These are phyloP conservation scores for Candida wancherniae DNA, from an alignment of 805 yeast species.

Conservation along the genomic window DNA sequence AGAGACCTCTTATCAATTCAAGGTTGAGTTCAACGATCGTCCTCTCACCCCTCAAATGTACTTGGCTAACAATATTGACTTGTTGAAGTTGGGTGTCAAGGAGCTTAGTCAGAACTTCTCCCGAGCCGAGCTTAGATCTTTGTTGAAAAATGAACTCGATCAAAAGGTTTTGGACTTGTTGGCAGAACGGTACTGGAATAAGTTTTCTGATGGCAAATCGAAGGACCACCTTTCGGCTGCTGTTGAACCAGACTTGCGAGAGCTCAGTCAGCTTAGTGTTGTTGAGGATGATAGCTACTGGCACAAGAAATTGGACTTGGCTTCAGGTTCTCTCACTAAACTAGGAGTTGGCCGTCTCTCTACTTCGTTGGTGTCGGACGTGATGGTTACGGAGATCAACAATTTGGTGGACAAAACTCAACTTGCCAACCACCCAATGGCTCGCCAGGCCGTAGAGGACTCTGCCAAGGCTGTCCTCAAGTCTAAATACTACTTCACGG, in stretches of 20 bases:
- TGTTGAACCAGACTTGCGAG: constrained; percentile 48
- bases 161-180: constrained; percentile 82
- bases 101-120: constrained; percentile 82
- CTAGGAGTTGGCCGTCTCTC: constrained; percentile 91
- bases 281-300: constrained; percentile 71
- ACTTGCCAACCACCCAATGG: constrained; percentile 80
- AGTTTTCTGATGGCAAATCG: constrained; percentile 34
- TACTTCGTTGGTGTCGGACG: constrained; percentile 75
- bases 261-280: constrained; percentile 47
- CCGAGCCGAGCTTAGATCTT: constrained; percentile 71
- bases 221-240: constrained; percentile 12
- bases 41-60: constrained; percentile 92
- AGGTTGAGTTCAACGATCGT: constrained; percentile 95
- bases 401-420: constrained; percentile 70
- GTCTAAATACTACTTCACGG: constrained; percentile 79
- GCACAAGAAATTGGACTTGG: constrained; percentile 80
- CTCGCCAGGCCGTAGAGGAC: constrained; percentile 72
- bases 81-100: constrained; percentile 78
- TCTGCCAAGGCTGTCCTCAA: constrained; percentile 80
- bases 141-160: constrained; percentile 79
- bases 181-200: constrained; percentile 91
- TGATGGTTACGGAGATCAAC: constrained; percentile 72
- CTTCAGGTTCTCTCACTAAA: constrained; percentile 82
- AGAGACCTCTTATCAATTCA: constrained; percentile 86
- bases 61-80: constrained; percentile 85